A percentile compares a stretch with the other conserved stretches of the same genome.
phyloP scores from a whole-genome alignment of 1,284 basidiomycete species.

The Xerocomus alliaceus region DNA sequence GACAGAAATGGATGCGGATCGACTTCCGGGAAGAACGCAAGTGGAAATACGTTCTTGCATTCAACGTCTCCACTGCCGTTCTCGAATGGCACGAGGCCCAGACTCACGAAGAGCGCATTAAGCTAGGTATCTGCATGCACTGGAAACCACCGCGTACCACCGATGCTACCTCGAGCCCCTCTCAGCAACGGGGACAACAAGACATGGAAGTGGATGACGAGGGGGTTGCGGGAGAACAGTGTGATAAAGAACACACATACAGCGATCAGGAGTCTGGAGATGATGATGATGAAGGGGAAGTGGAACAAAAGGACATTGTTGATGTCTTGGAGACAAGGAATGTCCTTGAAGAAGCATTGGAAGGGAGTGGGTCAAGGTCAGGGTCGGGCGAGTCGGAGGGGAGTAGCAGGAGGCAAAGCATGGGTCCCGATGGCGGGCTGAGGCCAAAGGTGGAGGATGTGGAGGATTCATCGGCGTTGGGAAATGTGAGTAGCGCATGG shows the following conservation, averaged over 20 bases:
- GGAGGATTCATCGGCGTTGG: constrained; percentile 61
- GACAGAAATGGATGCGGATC: constrained; percentile 93
- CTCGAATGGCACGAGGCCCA: constrained; percentile 87
- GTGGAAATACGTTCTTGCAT: constrained; percentile 91
- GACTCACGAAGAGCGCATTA: constrained; percentile 67
- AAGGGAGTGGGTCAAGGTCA: constrained; percentile 41
- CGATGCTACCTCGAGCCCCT: constrained; percentile 17
- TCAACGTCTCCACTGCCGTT: constrained; percentile 83
- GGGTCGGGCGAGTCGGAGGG: constrained; percentile 40
- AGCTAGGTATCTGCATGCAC: constrained; percentile 71
- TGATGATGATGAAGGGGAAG: constrained; percentile 67
- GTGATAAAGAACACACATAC: constrained; percentile 34
- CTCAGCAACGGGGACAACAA: constrained; percentile 36
- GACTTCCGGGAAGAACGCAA: constrained; percentile 94
- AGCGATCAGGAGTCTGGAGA: constrained; percentile 63
- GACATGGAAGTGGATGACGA: constrained; percentile 45
- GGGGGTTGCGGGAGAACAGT: constrained; percentile 24
- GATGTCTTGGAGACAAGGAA: constrained; percentile 61
- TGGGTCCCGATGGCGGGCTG: constrained; percentile 40
- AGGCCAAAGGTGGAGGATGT: constrained; percentile 69
- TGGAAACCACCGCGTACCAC: constrained; percentile 59
- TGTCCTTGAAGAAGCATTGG: constrained; percentile 59
- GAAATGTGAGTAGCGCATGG: constrained; percentile 36
- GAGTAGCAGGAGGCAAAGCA: constrained; percentile 41
- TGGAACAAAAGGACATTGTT: constrained; percentile 57